Base-by-base conservation (phyloP, 768 basidiomycete genomes). In the Collybiopsis luxurians region DNA sequence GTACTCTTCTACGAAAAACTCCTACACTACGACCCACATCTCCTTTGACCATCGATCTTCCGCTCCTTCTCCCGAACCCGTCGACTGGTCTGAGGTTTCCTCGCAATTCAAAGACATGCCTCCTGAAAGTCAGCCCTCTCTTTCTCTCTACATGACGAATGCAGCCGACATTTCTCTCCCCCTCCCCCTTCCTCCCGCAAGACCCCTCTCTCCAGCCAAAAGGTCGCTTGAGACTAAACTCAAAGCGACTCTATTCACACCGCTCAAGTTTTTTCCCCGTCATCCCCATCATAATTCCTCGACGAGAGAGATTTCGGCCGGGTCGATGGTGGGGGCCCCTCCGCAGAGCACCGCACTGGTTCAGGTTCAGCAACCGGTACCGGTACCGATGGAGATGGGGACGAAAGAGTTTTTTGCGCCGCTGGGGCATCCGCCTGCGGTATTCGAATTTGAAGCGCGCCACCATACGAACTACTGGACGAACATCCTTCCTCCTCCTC, bases 241-340 rank as follows among this genome's bases (percentile, higher is more conserved):
- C 62, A 76, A 71, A 60, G 60, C 73, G 60, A 60, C 71, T 58
- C 68, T 75, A 62, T 73, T 78, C 74, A 71, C 64, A 49, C 62
- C 73, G 47, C 66, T 75, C 73, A 75, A 74, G 69, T 71, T 79
- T 73, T 71, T 81, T 80, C 70, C 79, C 74, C 65, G 80, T 72
- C 60, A 79, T 69, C 28, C 48, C 43, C 39, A 31, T 15, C 63
- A 80, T n/a, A n/a, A n/a, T 62, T 71, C 80, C 67, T 74, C 79
- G 31, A 34, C 50, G 34, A 34, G 50, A 34, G 31, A 28, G 50
- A 51, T 23, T 36, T 15, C 36, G 31, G 23, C 34, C 38, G 38
- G 38, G 23, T 9, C 31, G 23, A 24, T 39, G 50, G 36, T 38
- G 21, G 12, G 23, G 64, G 59, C 75, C 64, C 60, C 74, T 70